These are phyloP conservation scores for Cladophialophora carrionii DNA, from an alignment of 2,329 filamentous ascomycete species.

Conservation along the genomic window DNA sequence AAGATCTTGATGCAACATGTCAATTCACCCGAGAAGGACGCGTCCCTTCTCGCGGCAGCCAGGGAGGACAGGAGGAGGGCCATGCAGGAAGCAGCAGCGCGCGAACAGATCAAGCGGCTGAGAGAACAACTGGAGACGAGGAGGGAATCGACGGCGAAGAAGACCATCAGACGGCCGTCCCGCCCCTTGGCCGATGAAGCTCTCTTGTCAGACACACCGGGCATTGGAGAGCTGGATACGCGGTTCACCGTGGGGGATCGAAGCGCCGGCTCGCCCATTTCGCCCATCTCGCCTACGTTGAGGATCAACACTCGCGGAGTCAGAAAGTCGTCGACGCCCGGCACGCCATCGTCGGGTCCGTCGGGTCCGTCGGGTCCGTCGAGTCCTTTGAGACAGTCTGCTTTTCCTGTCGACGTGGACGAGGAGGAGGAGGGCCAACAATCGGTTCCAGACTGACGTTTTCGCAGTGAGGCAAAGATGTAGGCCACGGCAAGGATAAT, in stretches of 20 bases:
- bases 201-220: slow-evolving; percentile 21
- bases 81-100: background rate
- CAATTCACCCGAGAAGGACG: background rate
- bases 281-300: background rate
- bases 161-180: background rate
- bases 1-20: background rate
- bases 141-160: background rate
- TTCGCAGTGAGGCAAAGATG: background rate
- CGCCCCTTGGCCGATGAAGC: slow-evolving; percentile 1
- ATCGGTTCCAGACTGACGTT: background rate
- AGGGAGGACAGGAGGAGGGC: background rate
- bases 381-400: slow-evolving; percentile 23
- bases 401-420: slow-evolving; percentile 5
- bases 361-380: slow-evolving; percentile 18
- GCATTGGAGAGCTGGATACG: slow-evolving; percentile 9
- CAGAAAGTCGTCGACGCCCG: slow-evolving; percentile 8
- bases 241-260: background rate
- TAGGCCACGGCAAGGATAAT: background rate
- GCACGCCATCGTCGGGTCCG: slow-evolving; percentile 5
- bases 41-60: background rate
- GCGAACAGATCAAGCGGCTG: background rate
- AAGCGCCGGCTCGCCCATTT: background rate
- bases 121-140: background rate
- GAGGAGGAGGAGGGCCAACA: background rate
- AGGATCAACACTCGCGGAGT: slow-evolving; percentile 9